Evolutionary conservation across 176 grass and related monocot species (phyloP), one percentile per base, ranked within the genome.

Genomic region (Paspalum vaginatum): DNA sequence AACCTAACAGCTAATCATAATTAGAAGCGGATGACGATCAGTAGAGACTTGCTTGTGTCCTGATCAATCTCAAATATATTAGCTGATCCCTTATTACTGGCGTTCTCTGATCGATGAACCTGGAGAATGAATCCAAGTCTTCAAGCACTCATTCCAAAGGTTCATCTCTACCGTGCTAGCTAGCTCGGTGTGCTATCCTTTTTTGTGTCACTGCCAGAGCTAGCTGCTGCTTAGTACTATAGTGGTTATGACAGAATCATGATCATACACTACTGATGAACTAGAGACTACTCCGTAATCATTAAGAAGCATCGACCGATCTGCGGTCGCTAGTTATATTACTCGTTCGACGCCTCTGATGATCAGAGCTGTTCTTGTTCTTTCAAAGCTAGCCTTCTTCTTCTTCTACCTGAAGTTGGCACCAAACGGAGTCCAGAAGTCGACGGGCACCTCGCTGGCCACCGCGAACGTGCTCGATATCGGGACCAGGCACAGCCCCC

Each of bases 401-500:
- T 85, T 73, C 43, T 39, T 79, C 85, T 91, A 99, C 85, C 91
- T 96, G 86, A 96, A 99, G 77, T 65, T 88, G 72, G 73, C 79
- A 65, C 88, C 93, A 69, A 99, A 96, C 8, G 97, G 88, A 77
- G 85, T 82, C 85, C 93, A 91, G 70, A 99, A 89, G 71, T 99
- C 93, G 58, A 91, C 87, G 45, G 97, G 81, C 9, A 87, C 90
- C 24, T 96, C 91, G 52, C 87, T 88, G 10, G 93, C 76, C 72
- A 93, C 93, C 1, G 90, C 90, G 80, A 90, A 93, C 7, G 90
- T 99, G 93, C 93, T 94, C 0, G 93, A 87, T 62, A 99, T 87
- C 7, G 97, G 97, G 63, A 99, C 88, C 44, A 99, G 88, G 79
- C 97, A 99, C 10, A 99, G 79, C n/a, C 97, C 97, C 52, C 91